Evolutionary conservation across 805 yeast genomes (phyloP), one percentile per base, ranked within the genome.

Genomic region (Candida koratica): DNA sequence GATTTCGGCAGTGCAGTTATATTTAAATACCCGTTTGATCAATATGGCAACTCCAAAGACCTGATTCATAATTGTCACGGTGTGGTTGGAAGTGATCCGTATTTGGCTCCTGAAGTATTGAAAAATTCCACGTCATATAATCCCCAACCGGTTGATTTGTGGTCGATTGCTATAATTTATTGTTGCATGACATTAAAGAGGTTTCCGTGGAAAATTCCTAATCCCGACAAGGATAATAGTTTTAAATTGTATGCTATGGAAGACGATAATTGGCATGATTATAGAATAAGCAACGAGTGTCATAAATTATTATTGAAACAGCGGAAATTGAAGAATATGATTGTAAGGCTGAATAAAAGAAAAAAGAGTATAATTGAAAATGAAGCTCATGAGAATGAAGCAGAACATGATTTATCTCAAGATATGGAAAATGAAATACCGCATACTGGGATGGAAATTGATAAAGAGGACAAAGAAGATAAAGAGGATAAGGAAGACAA

Each of bases 1-100:
- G 97, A 89, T 61, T 89, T 89, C 56, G 97, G 97, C 6, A 81
- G 94, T 4, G 90, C 96, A 1, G 95, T 85, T 17, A 95, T 89
- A 5, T 89, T 84, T 60, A 79, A 83, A 32, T 88, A 88, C 56
- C 96, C 97, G 1, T 85, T 84, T 52, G 77, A 64, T 43, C 69
- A 64, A 38, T 55, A 59, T 39, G 65, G 66, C 16, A 52, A 54
- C 37, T 48, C 55, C 79, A 39, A 82, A 72, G 60, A 57, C 28
- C 38, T 44, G 23, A 86, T 61, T 89, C 97, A 19, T 83, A 84
- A 58, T 64, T 88, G 56, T 19, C 86, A 77, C 50, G 93, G 93
- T 5, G 73, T 84, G 39, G 89, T 84, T 39, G 95, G 95, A 8
- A 79, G 87, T 17, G 95, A 84, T 59, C 95, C 95, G 5, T 84